Conservation (phyloP, 345 rosid species). For the Mallotus nudiflorus region DNA sequence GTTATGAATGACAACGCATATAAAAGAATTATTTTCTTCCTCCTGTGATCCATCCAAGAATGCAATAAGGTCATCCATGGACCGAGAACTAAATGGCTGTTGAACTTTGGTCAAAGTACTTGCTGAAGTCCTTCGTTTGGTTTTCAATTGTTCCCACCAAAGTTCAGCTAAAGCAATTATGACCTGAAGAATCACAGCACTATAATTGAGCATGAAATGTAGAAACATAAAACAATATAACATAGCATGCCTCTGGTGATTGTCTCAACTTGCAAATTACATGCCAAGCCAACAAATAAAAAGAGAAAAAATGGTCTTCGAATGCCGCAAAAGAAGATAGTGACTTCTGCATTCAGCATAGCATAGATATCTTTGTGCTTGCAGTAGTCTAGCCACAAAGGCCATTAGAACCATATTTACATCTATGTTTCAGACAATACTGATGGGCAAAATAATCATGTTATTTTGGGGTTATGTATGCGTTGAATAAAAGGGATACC, state of each 20-base stretch:
- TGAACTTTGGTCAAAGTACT: conserved; percentile 43
- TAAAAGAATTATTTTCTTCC: conserved; percentile 54
- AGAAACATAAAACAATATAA: neutral
- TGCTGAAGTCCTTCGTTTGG: conserved; percentile 35
- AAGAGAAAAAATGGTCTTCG: neutral
- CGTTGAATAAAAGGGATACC: conserved; percentile 34
- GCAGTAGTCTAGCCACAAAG: neutral
- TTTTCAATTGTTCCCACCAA: conserved; percentile 60
- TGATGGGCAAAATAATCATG: neutral
- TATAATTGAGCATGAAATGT: neutral
- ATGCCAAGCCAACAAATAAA: neutral
- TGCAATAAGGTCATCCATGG: conserved; percentile 69
- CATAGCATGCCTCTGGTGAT: neutral
- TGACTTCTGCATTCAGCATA: neutral
- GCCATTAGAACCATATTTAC: neutral
- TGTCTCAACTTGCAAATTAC: conserved; percentile 2
- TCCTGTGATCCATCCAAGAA: conserved; percentile 50
- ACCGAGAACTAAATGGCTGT: conserved; percentile 59
- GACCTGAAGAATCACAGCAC: conserved; percentile 45
- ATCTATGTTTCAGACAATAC: neutral
- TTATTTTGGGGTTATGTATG: neutral
- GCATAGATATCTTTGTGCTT: neutral
- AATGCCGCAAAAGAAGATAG: neutral
- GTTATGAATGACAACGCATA: conserved; percentile 74
- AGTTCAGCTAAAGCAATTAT: conserved; percentile 62